Percentiles rank a stretch among this genome's conserved stretches.
These are phyloP conservation scores for Sporisorium scitamineum DNA, from an alignment of 1,284 basidiomycete genomes.

Conservation along the genomic window DNA sequence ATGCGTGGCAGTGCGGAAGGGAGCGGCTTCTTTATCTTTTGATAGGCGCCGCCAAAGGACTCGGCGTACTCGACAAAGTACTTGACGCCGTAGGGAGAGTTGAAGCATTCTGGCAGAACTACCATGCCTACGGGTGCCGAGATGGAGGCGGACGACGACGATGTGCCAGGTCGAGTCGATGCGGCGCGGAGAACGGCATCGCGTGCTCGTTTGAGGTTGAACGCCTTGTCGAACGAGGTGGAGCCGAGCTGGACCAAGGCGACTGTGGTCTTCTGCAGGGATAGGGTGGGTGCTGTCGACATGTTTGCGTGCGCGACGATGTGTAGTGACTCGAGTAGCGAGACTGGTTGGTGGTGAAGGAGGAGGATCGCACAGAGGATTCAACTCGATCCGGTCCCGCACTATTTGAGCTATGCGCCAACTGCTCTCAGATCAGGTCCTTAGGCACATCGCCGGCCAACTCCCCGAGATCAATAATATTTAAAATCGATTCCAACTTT, in stretches of 20 bases:
- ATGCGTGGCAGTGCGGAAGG: slow-evolving; percentile 39
- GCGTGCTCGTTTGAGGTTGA: slow-evolving; percentile 61
- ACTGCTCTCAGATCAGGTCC: neutral
- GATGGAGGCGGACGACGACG: slow-evolving; percentile 6
- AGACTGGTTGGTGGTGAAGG: slow-evolving; percentile 1
- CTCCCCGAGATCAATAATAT: slow-evolving; percentile 8
- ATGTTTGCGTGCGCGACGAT: slow-evolving; percentile 13
- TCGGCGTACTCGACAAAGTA: slow-evolving; percentile 69
- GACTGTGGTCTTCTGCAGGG: slow-evolving; percentile 52
- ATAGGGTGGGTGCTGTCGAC: slow-evolving; percentile 39
- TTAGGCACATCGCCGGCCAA: slow-evolving; percentile 11
- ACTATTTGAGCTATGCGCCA: neutral
- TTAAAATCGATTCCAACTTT: neutral
- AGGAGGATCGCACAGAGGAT: neutral
- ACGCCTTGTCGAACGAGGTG: slow-evolving; percentile 60
- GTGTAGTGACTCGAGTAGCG: neutral
- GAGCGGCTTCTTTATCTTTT: slow-evolving; percentile 57
- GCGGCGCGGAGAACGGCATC: slow-evolving; percentile 49
- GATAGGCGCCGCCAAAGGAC: slow-evolving; percentile 60
- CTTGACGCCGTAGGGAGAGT: slow-evolving; percentile 91
- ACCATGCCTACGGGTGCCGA: slow-evolving; percentile 58
- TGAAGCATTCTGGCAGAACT: slow-evolving; percentile 87
- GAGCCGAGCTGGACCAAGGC: slow-evolving; percentile 66
- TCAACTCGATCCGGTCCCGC: too few species aligned
- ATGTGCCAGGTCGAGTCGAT: slow-evolving; percentile 17